Conservation (phyloP, 139 green algal species). For the Auxenochlorella pyrenoidosa region DNA sequence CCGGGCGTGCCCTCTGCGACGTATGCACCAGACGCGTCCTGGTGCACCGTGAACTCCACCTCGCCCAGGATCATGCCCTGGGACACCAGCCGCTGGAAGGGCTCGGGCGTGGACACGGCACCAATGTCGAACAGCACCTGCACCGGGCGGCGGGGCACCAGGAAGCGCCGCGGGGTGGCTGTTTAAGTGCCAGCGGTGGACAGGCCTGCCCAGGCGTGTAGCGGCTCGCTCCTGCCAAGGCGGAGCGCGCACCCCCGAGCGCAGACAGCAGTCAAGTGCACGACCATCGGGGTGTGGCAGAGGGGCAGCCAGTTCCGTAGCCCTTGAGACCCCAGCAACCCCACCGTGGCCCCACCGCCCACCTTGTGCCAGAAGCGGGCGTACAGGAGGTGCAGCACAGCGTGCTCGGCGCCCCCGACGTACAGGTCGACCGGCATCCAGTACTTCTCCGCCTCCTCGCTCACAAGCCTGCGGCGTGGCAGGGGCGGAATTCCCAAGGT, state of each 20-base stretch:
- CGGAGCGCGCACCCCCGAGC: too few relatives aligned
- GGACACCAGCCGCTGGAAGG: slow-evolving; percentile 92
- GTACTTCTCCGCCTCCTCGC: slow-evolving; percentile 90
- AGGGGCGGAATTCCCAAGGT: too few relatives aligned
- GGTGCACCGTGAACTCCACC: slow-evolving; percentile 84
- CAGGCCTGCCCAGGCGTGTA: too few relatives aligned
- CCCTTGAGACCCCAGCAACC: too few relatives aligned
- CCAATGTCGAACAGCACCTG: slow-evolving; percentile 97
- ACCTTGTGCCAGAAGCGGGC: slow-evolving; percentile 99
- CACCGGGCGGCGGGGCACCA: not conserved
- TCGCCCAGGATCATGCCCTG: slow-evolving; percentile 99
- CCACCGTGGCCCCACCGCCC: too few relatives aligned
- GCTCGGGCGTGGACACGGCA: slow-evolving; percentile 92
- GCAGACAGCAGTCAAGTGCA: too few relatives aligned
- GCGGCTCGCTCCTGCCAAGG: too few relatives aligned
- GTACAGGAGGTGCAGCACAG: slow-evolving; percentile 99
- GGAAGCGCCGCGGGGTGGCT: too few relatives aligned
- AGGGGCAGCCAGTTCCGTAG: too few relatives aligned
- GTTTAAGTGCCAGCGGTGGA: too few relatives aligned
- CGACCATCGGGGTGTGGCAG: too few relatives aligned
- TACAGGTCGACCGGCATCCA: slow-evolving; percentile 99
- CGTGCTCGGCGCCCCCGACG: slow-evolving; percentile 98
- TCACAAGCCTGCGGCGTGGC: slow-evolving; percentile 63
- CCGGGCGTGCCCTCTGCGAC: slow-evolving; percentile 35
- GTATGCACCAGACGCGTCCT: not conserved